Base-by-base conservation (phyloP, 2,329 filamentous ascomycete genomes). In the Keithomyces neogunnii region DNA sequence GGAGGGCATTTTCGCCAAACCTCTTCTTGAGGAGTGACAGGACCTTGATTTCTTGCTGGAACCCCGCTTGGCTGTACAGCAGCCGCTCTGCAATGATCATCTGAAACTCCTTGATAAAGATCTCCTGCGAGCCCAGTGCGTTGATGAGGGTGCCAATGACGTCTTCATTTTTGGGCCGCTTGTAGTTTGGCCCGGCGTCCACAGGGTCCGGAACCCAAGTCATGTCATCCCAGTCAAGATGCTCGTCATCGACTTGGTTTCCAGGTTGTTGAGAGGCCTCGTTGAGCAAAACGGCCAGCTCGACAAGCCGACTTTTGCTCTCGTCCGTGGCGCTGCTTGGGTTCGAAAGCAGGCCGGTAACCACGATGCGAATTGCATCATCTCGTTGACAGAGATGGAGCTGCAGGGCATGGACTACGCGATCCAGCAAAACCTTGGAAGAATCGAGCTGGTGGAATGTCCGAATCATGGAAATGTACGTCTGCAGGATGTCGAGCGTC, bases 41-140 rank as follows among this genome's bases (percentile, higher is more conserved):
- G 4, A 96, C 87, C 51, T 87, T 85, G 50, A 88, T 80, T 67
- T 86, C 93, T 65, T 89, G 89, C 53, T 86, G 79, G 59, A 90
- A 95, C 29, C 80, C 75, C 19, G 79, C 74, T 54, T 85, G 84
- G 45, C 80, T 81, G 52, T 75, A 81, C 5, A 87, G 69, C 3
- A 99, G 72, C 45, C 91, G 84, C 55, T 95, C 89, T 4, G 88
- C 88, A n/a, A 99, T 80, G 43, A 95, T 88, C 49, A 78, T 83
- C 63, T 96, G 90, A 55, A 99, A 86, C 65, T 97, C 92, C 59
- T 90, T 95, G 68, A 96, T 93, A 63, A 97, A 97, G 45, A 86
- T 80, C 48, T 96, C 92, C 58, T 91, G 89, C 19, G 87, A 86
- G 10, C 96, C 92, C 58, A 96, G 88, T 0, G 95, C 82, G 53